Percentiles rank a stretch among this genome's conserved stretches.
phyloP scores from a whole-genome alignment of 768 basidiomycete genomes.

The Boletus fagicola region DNA sequence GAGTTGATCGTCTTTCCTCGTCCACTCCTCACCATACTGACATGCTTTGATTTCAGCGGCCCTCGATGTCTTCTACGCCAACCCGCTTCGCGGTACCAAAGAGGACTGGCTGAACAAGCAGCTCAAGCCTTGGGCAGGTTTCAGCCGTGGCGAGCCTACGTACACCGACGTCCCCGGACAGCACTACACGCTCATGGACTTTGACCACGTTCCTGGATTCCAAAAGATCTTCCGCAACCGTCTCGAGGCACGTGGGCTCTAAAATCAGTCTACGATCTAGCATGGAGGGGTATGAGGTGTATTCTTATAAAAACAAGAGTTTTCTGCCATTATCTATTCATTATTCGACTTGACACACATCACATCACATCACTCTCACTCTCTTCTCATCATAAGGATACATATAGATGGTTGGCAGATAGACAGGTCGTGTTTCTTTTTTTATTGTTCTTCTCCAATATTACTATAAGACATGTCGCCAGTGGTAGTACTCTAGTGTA shows the following conservation, averaged over 20 bases:
- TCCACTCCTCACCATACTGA: not conserved
- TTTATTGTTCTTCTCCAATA: not conserved
- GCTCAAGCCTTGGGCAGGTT: constrained; percentile 27
- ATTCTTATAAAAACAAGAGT: not conserved
- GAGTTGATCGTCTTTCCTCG: constrained; percentile 5
- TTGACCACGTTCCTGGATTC: constrained; percentile 31
- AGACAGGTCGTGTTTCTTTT: not conserved
- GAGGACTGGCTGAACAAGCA: constrained; percentile 32
- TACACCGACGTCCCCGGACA: constrained; percentile 30
- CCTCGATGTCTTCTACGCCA: constrained; percentile 30
- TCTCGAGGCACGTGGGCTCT: constrained; percentile 28
- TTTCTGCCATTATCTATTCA: not conserved
- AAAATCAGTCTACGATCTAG: not conserved
- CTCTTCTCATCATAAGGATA: not conserved
- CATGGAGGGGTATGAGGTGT: not conserved
- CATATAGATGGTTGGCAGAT: not conserved
- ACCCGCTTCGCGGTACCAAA: constrained; percentile 28
- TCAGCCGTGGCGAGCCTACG: constrained; percentile 23
- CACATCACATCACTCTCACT: not conserved
- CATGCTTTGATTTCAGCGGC: constrained; percentile 5
- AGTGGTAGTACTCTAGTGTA: not conserved
- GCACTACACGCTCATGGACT: constrained; percentile 33
- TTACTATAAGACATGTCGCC: not conserved
- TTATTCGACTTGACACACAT: not conserved
- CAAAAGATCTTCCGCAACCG: constrained; percentile 29